Conservation (phyloP, 257 asterid genomes). For the Capsicum pubescens region DNA sequence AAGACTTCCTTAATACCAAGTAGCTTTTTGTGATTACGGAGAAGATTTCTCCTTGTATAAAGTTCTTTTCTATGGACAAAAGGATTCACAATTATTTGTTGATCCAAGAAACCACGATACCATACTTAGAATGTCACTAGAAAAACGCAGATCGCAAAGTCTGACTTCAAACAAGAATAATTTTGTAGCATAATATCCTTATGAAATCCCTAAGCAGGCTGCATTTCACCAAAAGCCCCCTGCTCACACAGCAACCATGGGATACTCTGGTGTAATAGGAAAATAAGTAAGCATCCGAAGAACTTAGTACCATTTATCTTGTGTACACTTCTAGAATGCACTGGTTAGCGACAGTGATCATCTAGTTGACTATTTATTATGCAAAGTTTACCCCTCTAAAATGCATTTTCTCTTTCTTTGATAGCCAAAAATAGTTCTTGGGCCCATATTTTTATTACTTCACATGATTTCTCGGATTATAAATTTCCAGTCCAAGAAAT, state of each 20-base stretch:
- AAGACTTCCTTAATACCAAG: neutral
- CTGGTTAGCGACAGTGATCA: conserved; percentile 1
- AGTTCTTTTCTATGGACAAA: neutral
- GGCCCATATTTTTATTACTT: conserved; percentile 19
- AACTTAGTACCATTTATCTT: neutral
- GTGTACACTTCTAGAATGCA: neutral
- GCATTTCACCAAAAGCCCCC: conserved; percentile 13
- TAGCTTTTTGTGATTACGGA: neutral
- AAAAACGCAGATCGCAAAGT: neutral
- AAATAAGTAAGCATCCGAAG: neutral
- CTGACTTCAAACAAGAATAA: neutral
- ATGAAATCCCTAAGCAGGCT: conserved; percentile 10
- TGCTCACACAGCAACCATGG: conserved; percentile 18
- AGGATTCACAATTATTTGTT: neutral
- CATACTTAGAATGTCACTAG: neutral
- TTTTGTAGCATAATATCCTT: neutral
- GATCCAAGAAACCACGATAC: neutral
- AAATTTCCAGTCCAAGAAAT: conserved; percentile 16
- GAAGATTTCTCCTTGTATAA: conserved; percentile 7
- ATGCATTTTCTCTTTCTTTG: neutral
- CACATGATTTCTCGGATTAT: conserved; percentile 2
- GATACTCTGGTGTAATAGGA: conserved; percentile 22
- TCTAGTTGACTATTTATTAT: neutral
- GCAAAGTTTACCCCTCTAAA: conserved; percentile 19
- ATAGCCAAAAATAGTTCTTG: conserved; percentile 24